Percentiles rank a stretch among this genome's conserved stretches.
Evolutionary conservation across 139 green algal species (phyloP).

Genomic region (Coccomyxa sp.): DNA sequence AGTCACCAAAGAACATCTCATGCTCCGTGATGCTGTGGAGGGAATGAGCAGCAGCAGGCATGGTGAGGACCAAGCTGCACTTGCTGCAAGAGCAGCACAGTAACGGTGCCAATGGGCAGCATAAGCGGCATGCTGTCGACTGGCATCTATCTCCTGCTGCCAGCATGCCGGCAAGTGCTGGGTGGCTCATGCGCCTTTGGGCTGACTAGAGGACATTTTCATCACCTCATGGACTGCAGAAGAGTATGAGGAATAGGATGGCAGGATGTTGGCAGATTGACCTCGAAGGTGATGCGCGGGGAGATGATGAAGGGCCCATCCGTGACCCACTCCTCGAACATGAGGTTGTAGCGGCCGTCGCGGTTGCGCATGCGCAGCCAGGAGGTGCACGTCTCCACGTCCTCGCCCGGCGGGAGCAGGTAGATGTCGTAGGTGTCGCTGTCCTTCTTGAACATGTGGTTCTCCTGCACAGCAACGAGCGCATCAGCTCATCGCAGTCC

Average conservation of each 20-base stretch:
- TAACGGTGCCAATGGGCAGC: no score
- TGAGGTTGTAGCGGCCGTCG: slow-evolving; percentile 92
- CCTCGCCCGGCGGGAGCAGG: slow-evolving; percentile 85
- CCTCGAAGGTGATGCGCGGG: slow-evolving; percentile 94
- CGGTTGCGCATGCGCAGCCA: slow-evolving; percentile 98
- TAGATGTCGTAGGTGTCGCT: slow-evolving; percentile 89
- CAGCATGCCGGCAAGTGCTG: no score
- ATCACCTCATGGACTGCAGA: no score
- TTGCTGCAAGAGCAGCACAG: no score
- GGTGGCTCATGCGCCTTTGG: no score
- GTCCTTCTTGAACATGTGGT: slow-evolving; percentile 25
- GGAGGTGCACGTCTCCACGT: slow-evolving; percentile 88
- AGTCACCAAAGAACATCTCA: no score
- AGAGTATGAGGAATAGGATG: background rate
- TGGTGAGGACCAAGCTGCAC: no score
- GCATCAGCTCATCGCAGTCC: background rate
- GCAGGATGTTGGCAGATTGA: slow-evolving; percentile 21
- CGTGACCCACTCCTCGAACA: slow-evolving; percentile 98
- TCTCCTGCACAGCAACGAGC: slow-evolving; percentile 4
- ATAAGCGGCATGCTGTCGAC: no score
- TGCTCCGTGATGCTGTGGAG: no score
- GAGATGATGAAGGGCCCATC: slow-evolving; percentile 94
- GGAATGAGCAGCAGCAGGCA: no score
- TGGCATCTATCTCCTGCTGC: no score
- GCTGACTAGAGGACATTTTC: no score